A percentile compares a stretch with the other conserved stretches of the same genome.
Conservation (phyloP, 345 rosid species). For the Salix arbutifolia region DNA sequence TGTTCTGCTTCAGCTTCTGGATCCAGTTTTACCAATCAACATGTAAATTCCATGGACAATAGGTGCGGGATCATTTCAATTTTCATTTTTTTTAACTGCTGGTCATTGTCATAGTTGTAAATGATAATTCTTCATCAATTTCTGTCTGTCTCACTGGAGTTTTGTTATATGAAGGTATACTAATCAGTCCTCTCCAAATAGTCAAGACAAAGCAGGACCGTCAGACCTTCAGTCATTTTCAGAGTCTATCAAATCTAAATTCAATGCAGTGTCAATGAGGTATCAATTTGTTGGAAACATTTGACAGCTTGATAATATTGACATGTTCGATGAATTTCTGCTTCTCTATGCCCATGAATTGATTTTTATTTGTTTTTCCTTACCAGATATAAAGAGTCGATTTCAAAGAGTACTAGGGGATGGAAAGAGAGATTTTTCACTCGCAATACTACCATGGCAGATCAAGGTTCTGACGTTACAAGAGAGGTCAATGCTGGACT, state of each 20-base stretch:
- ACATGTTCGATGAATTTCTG: not conserved
- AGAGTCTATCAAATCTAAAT: constrained; percentile 69
- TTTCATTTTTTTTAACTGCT: not conserved
- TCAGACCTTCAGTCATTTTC: constrained; percentile 86
- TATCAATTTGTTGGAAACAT: constrained; percentile 14
- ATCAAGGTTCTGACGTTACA: constrained; percentile 72
- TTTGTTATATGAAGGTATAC: constrained; percentile 33
- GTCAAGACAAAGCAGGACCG: constrained; percentile 82
- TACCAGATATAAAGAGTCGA: constrained; percentile 82
- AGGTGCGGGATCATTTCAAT: constrained; percentile 35
- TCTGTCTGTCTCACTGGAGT: not conserved
- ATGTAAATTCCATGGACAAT: constrained; percentile 25
- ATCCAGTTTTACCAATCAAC: constrained; percentile 34
- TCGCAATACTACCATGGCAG: constrained; percentile 64
- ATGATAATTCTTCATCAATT: not conserved
- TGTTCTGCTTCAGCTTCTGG: constrained; percentile 50
- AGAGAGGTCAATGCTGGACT: constrained; percentile 86
- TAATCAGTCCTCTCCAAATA: constrained; percentile 49
- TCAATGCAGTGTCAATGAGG: constrained; percentile 77
- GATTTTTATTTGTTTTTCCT: not conserved
- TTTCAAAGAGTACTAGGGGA: constrained; percentile 85
- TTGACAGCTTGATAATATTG: not conserved
- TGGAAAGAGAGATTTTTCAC: constrained; percentile 92
- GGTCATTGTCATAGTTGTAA: not conserved
- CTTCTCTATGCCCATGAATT: not conserved